Evolutionary conservation across 2,329 filamentous ascomycete genomes (phyloP), one percentile per base, ranked within the genome.

Genomic region (Scedosporium boydii): DNA sequence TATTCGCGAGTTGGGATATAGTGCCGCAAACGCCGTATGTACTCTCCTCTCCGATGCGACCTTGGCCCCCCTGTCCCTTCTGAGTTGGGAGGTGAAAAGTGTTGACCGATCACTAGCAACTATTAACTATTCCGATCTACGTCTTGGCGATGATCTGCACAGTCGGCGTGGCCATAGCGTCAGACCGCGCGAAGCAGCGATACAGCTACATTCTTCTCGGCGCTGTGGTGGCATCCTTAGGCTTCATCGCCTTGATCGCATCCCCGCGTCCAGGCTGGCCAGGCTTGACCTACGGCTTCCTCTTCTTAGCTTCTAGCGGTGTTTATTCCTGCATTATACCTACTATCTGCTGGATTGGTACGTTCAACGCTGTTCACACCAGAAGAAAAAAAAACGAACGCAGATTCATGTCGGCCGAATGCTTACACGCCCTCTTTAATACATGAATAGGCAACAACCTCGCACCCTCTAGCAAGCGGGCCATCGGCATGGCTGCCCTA

Each of bases 291-390:
- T 73, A 71, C 58, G 64, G 67, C 1, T 66, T 73, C 7, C 65
- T 74, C 12, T 67, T 71, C 63, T 60, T 63, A 23, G 60, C 64
- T 12, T 42, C 63, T 14, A 46, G 53, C 3, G 71, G 72, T 9
- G 69, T 70, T 16, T 75, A 73, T 48, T 72, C 71, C 4, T 65
- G 71, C 10, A 67, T 72, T 16, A 72, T 71, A 2, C 66, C 70
- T 12, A 65, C 65, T 5, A 69, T 62, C 12, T 64, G 68, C 1
- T 69, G 66, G 66, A 64, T 64, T 6, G 68, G 65, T 9, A 70
- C 69, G 29, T 34, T 34, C 29, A 34, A 34, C 29, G 7, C 29
- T 34, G 6, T 9, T 34, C 29, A 34, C 29, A 34, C 6, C 6
- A 34, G 6, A 9, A 34, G 9, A 34, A 34, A 3, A 34, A 34